These are phyloP conservation scores for Terana coerulea DNA, from an alignment of 768 basidiomycete genomes.

Conservation along the genomic window DNA sequence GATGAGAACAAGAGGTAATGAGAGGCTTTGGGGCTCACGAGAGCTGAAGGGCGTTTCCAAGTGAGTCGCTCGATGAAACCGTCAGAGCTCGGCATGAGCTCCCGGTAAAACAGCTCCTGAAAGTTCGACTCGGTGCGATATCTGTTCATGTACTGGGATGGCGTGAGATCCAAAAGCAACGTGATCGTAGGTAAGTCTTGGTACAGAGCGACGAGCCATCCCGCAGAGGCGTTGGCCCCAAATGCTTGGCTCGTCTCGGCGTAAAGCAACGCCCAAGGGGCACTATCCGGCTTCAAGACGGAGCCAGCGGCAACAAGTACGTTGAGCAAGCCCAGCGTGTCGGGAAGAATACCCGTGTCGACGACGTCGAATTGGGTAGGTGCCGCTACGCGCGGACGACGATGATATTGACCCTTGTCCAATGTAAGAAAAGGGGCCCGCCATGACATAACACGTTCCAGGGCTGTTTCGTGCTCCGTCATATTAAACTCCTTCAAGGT, in stretches of 20 bases:
- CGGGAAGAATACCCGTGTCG: constrained; percentile 20
- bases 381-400: background rate
- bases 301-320: constrained; percentile 17
- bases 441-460: constrained; percentile 11
- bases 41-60: constrained; percentile 32
- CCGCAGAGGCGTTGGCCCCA: constrained; percentile 26
- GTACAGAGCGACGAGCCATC: constrained; percentile 29
- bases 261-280: constrained; percentile 10
- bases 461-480: background rate
- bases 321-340: constrained; percentile 21
- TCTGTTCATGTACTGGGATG: constrained; percentile 36
- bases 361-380: constrained; percentile 20
- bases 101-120: constrained; percentile 32
- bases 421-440: constrained; percentile 4
- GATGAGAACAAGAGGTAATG: background rate
- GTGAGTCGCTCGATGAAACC: constrained; percentile 32
- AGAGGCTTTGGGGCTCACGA: background rate
- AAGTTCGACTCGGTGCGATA: constrained; percentile 38
- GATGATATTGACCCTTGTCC: constrained; percentile 9
- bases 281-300: constrained; percentile 9
- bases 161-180: constrained; percentile 39
- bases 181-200: constrained; percentile 38
- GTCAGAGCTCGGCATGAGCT: constrained; percentile 4
- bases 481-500: constrained; percentile 2
- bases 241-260: constrained; percentile 17